These are phyloP conservation scores for Beauveria pseudobassiana DNA, from an alignment of 2,329 filamentous ascomycete genomes.

Conservation along the genomic window DNA sequence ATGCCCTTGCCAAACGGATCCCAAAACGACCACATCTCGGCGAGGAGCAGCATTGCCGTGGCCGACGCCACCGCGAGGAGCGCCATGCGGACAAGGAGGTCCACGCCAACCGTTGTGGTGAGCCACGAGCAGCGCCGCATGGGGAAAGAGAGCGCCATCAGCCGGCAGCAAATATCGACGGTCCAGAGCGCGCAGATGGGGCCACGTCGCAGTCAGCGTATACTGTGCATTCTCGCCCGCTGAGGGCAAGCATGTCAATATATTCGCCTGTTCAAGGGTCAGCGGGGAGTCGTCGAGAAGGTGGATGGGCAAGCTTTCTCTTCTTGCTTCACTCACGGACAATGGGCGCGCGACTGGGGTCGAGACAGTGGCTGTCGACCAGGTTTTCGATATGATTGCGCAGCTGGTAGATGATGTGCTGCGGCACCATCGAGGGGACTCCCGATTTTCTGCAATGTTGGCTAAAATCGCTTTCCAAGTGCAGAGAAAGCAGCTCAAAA, in stretches of 20 bases:
- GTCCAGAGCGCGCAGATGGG: slow-evolving; percentile 15
- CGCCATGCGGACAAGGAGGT: not conserved
- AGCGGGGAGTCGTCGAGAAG: too few relatives aligned
- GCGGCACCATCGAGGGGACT: slow-evolving; percentile 14
- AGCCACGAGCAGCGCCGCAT: slow-evolving; percentile 16
- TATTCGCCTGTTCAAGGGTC: slow-evolving; percentile 16
- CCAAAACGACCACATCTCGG: slow-evolving; percentile 21
- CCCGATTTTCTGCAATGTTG: slow-evolving; percentile 4
- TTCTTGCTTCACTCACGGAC: slow-evolving; percentile 16
- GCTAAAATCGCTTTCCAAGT: slow-evolving; percentile 14
- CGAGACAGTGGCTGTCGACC: slow-evolving; percentile 15
- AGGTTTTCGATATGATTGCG: slow-evolving; percentile 22
- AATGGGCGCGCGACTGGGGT: slow-evolving; percentile 15
- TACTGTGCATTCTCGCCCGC: slow-evolving; percentile 16
- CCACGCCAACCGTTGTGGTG: not conserved
- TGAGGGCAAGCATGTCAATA: slow-evolving; percentile 17
- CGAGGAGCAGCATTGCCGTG: slow-evolving; percentile 14
- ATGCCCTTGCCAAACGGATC: slow-evolving; percentile 17
- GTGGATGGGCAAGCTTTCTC: too few relatives aligned
- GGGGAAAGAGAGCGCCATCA: slow-evolving; percentile 14
- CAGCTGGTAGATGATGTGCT: slow-evolving; percentile 21
- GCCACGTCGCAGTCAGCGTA: slow-evolving; percentile 15
- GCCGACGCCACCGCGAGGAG: slow-evolving; percentile 11
- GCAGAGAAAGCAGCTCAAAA: slow-evolving; percentile 22
- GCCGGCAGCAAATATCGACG: slow-evolving; percentile 9